A percentile compares a stretch with the other conserved stretches of the same genome.
Evolutionary conservation across 2,329 filamentous ascomycete genomes (phyloP).

Genomic region (Intubia oerlemansii): DNA sequence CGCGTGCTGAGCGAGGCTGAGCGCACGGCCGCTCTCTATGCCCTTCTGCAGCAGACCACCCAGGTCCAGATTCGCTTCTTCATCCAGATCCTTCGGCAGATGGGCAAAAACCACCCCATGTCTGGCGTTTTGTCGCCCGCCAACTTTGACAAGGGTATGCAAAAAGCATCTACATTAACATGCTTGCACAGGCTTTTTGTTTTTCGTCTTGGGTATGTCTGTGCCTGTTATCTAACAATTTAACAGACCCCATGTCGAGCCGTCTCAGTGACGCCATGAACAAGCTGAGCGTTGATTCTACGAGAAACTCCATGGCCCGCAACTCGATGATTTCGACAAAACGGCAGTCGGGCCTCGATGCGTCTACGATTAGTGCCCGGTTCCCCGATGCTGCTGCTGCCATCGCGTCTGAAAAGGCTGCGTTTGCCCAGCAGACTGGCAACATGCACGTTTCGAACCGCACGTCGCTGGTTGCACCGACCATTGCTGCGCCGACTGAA

Average conservation of each 20-base stretch:
- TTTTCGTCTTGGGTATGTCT: not conserved
- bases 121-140: constrained; percentile 84
- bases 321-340: constrained; percentile 64
- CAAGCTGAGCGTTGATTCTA: constrained; percentile 73
- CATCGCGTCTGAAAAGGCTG: constrained; percentile 96
- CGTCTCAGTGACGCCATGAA: constrained; percentile 91
- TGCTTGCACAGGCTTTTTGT: not conserved
- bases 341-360: constrained; percentile 84
- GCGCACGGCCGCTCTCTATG: constrained; percentile 84
- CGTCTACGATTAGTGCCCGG: constrained; percentile 92
- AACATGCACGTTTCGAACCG: constrained; percentile 75
- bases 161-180: no score
- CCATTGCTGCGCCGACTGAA: constrained; percentile 50
- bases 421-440: constrained; percentile 88
- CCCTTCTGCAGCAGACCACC: constrained; percentile 89
- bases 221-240: constrained; percentile 8
- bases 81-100: constrained; percentile 95
- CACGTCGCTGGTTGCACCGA: constrained; percentile 50
- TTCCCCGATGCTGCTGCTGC: constrained; percentile 95
- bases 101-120: constrained; percentile 97
- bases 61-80: constrained; percentile 99
- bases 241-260: constrained; percentile 95
- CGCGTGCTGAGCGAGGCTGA: constrained; percentile 92
- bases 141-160: constrained; percentile 79
- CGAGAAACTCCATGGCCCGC: constrained; percentile 69